Percentiles rank a stretch among this genome's conserved stretches.
Conservation (phyloP, 2,329 filamentous ascomycete species). For the Pseudogymnoascus sp. region DNA sequence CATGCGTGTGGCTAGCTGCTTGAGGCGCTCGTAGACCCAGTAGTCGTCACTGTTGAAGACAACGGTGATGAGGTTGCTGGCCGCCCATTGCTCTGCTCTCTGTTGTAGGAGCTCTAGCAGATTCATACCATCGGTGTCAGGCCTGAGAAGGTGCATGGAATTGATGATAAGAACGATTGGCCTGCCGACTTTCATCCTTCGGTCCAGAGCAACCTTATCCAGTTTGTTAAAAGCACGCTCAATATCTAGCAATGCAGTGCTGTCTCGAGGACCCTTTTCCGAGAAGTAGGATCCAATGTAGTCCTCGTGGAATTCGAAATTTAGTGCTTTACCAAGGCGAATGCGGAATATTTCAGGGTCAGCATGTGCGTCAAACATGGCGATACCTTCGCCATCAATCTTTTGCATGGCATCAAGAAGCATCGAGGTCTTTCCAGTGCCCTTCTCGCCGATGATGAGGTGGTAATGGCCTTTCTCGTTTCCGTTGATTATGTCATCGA, state of each 20-base stretch:
- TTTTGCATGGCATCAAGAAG: conserved; percentile 91
- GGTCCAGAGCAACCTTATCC: conserved; percentile 81
- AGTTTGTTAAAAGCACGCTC: conserved; percentile 96
- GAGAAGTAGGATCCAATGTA: conserved; percentile 96
- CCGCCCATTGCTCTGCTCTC: conserved; percentile 92
- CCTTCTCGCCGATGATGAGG: conserved; percentile 88
- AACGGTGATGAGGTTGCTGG: conserved; percentile 79
- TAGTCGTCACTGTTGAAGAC: conserved; percentile 97
- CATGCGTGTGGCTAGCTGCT: conserved; percentile 88
- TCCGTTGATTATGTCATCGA: conserved; percentile 79
- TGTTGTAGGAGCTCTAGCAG: conserved; percentile 92
- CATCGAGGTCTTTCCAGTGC: conserved; percentile 95
- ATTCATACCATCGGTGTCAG: conserved; percentile 89
- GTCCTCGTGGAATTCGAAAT: conserved; percentile 96
- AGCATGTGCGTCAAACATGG: conserved; percentile 94
- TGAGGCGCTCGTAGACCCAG: conserved; percentile 94
- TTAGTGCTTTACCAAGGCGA: conserved; percentile 82
- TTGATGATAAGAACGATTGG: conserved; percentile 93
- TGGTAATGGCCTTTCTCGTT: conserved; percentile 74
- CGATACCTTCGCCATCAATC: conserved; percentile 77
- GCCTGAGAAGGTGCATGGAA: conserved; percentile 80
- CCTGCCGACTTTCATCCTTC: conserved; percentile 49
- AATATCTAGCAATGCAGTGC: conserved; percentile 86
- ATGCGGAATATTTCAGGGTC: conserved; percentile 94
- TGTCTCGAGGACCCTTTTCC: conserved; percentile 85